phyloP scores from a whole-genome alignment of 2,329 filamentous ascomycete genomes.

The Taxawa tesnikishii region DNA sequence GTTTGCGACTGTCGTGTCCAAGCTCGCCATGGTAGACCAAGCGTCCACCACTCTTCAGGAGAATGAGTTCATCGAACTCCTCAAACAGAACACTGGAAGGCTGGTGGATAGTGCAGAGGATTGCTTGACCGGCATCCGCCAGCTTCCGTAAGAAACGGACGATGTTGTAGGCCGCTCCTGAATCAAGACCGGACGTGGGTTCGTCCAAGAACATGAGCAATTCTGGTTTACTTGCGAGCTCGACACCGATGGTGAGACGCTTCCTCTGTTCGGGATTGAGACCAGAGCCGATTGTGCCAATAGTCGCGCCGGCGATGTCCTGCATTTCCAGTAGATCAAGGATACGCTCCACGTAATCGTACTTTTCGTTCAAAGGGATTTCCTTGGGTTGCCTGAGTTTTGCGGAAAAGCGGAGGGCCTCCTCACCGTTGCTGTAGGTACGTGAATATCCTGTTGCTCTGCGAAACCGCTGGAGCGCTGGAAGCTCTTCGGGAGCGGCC shows the following conservation, averaged over 20 bases:
- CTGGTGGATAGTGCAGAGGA: slow-evolving; percentile 36
- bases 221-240: slow-evolving; percentile 33
- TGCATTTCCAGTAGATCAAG: slow-evolving; percentile 54
- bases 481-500: slow-evolving; percentile 43
- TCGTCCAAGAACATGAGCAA: slow-evolving; percentile 51
- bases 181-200: slow-evolving; percentile 48
- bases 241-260: slow-evolving; percentile 44
- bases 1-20: slow-evolving; percentile 26
- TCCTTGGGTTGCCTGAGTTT: slow-evolving; percentile 43
- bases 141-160: slow-evolving; percentile 50
- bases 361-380: slow-evolving; percentile 45
- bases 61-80: slow-evolving; percentile 30
- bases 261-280: slow-evolving; percentile 52
- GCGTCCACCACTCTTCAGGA: slow-evolving; percentile 29
- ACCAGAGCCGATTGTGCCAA: slow-evolving; percentile 52
- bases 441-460: slow-evolving; percentile 59
- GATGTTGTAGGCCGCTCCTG: slow-evolving; percentile 52
- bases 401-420: slow-evolving; percentile 43
- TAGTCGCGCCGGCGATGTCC: slow-evolving; percentile 55
- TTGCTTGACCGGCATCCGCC: slow-evolving; percentile 32
- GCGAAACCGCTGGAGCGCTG: slow-evolving; percentile 56
- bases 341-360: slow-evolving; percentile 53
- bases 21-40: slow-evolving; percentile 35
- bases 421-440: slow-evolving; percentile 44
- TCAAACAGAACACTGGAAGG: slow-evolving; percentile 48